These are phyloP conservation scores for Diaporthe sp. DNA, from an alignment of 2,329 filamentous ascomycete species.

Conservation along the genomic window DNA sequence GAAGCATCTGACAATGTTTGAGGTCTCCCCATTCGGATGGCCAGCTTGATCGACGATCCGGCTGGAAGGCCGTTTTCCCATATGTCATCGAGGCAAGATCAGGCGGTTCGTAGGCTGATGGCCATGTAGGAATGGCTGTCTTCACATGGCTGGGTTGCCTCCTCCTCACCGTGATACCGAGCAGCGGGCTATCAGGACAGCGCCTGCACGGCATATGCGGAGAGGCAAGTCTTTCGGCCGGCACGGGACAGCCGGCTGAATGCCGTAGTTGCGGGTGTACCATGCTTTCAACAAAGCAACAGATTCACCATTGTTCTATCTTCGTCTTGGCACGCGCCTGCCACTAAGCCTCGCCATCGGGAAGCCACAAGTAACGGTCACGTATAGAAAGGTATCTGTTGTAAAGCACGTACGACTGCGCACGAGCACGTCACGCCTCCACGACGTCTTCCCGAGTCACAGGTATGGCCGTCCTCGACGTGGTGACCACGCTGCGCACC, in stretches of 20 bases:
- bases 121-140: neutral
- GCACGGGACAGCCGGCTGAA: neutral
- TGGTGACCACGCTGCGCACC: conserved; percentile 3
- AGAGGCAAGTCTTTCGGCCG: neutral
- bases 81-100: neutral
- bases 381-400: neutral
- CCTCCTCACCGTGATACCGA: neutral
- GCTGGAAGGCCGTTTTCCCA: neutral
- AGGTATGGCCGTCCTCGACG: conserved; percentile 2
- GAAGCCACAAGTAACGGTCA: neutral
- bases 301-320: neutral
- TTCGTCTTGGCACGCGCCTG: neutral
- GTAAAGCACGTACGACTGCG: neutral
- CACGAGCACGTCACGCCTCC: neutral
- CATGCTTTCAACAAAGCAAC: conserved; percentile 1
- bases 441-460: neutral
- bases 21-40: neutral
- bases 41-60: conserved; percentile 25
- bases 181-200: neutral
- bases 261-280: neutral
- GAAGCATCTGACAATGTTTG: conserved; percentile 23
- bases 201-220: conserved; percentile 8
- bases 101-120: neutral
- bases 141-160: neutral
- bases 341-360: neutral